Conservation (phyloP, 768 basidiomycete genomes). For the Hemileccinum rubropunctum region DNA sequence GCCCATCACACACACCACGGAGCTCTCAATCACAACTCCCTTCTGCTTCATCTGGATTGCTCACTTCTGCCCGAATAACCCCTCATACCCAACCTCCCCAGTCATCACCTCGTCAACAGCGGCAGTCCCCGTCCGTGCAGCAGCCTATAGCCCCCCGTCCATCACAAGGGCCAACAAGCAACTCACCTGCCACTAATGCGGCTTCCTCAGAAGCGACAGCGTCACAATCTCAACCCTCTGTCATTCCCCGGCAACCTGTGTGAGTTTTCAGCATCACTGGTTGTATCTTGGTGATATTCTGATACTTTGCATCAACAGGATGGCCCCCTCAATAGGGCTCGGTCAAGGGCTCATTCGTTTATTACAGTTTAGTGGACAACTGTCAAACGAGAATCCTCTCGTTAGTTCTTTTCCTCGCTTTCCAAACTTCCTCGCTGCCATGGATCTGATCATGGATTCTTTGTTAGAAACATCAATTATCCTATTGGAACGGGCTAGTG, state of each 20-base stretch:
- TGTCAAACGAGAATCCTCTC: constrained; percentile 54
- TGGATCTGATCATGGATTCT: background rate
- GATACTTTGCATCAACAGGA: constrained; percentile 23
- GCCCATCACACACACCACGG: constrained; percentile 49
- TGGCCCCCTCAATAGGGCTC: constrained; percentile 40
- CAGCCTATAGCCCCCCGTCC: constrained; percentile 38
- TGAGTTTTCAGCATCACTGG: constrained; percentile 18
- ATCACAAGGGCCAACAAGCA: constrained; percentile 25
- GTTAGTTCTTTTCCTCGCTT: constrained; percentile 22
- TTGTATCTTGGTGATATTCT: constrained; percentile 8
- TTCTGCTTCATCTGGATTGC: constrained; percentile 26
- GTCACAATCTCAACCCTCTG: constrained; percentile 32
- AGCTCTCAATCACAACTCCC: constrained; percentile 35
- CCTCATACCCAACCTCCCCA: constrained; percentile 35
- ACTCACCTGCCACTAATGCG: constrained; percentile 23
- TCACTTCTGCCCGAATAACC: constrained; percentile 32
- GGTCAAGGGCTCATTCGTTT: constrained; percentile 67
- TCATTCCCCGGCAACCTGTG: constrained; percentile 30
- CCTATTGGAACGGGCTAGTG: constrained; percentile 66
- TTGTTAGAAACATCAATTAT: constrained; percentile 56
- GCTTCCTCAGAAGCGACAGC: constrained; percentile 29
- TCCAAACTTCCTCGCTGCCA: background rate
- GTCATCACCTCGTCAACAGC: constrained; percentile 31
- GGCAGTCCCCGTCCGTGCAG: constrained; percentile 34
- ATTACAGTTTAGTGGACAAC: constrained; percentile 65